Conservation (phyloP, 148 eudicot genomes). For the Rhododendron ferrugineum region DNA sequence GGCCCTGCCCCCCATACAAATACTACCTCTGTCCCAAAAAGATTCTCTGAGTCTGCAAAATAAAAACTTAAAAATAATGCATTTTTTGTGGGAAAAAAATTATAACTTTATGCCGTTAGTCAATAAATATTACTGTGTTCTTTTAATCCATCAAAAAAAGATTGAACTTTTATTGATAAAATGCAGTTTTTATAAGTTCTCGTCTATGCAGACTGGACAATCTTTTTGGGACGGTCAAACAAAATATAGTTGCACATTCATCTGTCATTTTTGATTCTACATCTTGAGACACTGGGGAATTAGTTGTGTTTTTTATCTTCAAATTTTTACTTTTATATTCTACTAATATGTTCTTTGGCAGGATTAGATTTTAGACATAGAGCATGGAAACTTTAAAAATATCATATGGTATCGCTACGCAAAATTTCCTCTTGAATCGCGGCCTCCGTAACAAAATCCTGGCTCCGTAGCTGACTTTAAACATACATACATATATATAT, state of each 20-base stretch:
- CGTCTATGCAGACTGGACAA: neutral
- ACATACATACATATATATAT: no score
- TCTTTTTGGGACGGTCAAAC: neutral
- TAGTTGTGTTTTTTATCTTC: neutral
- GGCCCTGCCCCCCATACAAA: neutral
- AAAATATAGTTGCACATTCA: neutral
- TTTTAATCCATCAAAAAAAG: no score
- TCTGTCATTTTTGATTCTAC: neutral
- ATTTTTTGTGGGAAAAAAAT: no score
- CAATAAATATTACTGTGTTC: no score
- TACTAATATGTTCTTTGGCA: no score
- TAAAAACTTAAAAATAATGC: no score
- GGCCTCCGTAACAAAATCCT: neutral
- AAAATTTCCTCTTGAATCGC: neutral
- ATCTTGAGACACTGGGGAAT: neutral
- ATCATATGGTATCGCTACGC: neutral
- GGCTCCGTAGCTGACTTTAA: neutral
- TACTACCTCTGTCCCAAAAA: neutral
- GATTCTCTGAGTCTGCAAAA: neutral
- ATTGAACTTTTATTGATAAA: neutral
- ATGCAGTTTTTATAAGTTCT: neutral
- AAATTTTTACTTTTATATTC: no score
- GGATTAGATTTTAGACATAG: no score
- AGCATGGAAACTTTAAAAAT: no score
- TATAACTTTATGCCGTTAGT: no score